These are phyloP conservation scores for Echinochloa phyllopogon DNA, from an alignment of 176 grass and related monocot species.

Conservation along the genomic window DNA sequence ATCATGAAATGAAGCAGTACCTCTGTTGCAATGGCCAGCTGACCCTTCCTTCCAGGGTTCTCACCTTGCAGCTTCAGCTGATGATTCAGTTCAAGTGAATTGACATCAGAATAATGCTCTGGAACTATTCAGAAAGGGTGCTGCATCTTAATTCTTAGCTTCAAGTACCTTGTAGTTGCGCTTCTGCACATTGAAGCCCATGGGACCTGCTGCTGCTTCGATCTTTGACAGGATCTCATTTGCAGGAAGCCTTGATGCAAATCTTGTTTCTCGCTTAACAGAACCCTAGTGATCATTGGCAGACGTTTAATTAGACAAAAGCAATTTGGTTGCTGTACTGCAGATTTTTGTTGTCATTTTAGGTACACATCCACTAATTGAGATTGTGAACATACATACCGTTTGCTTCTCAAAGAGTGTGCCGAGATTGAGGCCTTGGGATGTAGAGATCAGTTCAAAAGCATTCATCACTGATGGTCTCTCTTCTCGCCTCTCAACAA, in stretches of 20 bases:
- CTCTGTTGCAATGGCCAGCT: conserved; percentile 93
- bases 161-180: conserved; percentile 86
- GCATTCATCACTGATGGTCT: conserved; percentile 85
- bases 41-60: conserved; percentile 95
- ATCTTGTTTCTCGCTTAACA: conserved; percentile 90
- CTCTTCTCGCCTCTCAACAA: conserved; percentile 87
- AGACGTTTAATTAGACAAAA: neutral
- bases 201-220: conserved; percentile 78
- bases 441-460: conserved; percentile 95
- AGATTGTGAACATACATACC: conserved; percentile 49
- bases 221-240: conserved; percentile 94
- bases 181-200: conserved; percentile 92
- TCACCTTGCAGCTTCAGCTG: conserved; percentile 95
- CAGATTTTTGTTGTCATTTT: neutral
- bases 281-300: conserved; percentile 47
- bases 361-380: neutral
- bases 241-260: conserved; percentile 91
- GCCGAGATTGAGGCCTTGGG: conserved; percentile 95
- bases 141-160: neutral
- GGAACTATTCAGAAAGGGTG: conserved; percentile 1
- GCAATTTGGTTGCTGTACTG: neutral
- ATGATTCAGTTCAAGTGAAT: conserved; percentile 40
- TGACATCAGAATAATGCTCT: conserved; percentile 4
- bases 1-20: conserved; percentile 38
- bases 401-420: conserved; percentile 93